Evolutionary conservation across 2,329 filamentous ascomycete species (phyloP), one percentile per base, ranked within the genome.

Genomic region (Sclerotinia minor): DNA sequence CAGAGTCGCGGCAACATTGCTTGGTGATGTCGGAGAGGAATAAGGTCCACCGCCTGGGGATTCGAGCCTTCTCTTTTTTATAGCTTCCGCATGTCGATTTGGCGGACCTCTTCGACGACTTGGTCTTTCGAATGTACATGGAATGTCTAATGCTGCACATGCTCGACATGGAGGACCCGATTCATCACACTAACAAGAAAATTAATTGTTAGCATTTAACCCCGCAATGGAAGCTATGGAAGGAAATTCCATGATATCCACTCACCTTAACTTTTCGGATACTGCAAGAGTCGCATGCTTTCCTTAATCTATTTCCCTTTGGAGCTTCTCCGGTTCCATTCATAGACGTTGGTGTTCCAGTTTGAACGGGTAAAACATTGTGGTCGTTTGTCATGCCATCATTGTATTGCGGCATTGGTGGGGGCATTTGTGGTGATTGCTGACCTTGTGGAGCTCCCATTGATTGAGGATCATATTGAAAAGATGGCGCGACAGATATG

Each of bases 121-220:
- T 35, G 87, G 87, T 70, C 87, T 81, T 59, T 88, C 82, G 75
- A 88, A 89, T 68, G 87, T 90, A 76, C 88, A 90, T 35, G 86
- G 86, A 60, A 90, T 89, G 70, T 89, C 86, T 71, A 90, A 80
- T 64, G 84, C 83, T 53, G 85, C 81, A 77, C 88, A 90, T 58
- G 87, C 87, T 75, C 84, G 81, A 79, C 88, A 90, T 58, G 88
- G 87, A 38, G 86, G 86, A n/a, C 87, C 87, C 52, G 82, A 82
- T 73, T 88, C 85, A 75, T 89, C 87, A 78, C 88, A 90, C 84
- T 89, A 70, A 64, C 11, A 3, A 57, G 44, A 47, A 60, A 67
- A 60, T 19, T 9, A 24, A 53, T 54, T 41, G 64, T 74, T 29
- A 70, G 69, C 50, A 61, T 26, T 8, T 61, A 61, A 61, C 64